Percentiles rank a stretch among this genome's conserved stretches.
phyloP scores from a whole-genome alignment of 2,329 filamentous ascomycete species.

The Pezicula neosporulosa region DNA sequence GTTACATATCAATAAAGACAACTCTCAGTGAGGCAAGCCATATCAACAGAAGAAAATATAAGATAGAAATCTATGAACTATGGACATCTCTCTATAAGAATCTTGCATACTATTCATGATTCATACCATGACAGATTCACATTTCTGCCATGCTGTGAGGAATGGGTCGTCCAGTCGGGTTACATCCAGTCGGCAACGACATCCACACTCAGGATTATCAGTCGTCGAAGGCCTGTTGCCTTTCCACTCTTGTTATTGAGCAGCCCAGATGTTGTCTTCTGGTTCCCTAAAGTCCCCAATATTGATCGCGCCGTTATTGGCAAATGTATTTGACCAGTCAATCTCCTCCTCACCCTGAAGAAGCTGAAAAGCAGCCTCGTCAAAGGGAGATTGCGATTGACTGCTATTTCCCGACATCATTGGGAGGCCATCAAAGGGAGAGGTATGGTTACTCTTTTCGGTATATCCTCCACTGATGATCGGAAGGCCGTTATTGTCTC shows the following conservation, averaged over 20 bases:
- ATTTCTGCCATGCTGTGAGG: constrained; percentile 12
- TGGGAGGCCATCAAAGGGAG: background rate
- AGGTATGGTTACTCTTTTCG: background rate
- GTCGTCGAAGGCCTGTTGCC: constrained; percentile 30
- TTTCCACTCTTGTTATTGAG: constrained; percentile 31
- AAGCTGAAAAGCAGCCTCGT: constrained; percentile 29
- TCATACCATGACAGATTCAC: constrained; percentile 1
- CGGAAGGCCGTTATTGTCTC: constrained; percentile 13
- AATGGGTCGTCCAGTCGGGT: constrained; percentile 20
- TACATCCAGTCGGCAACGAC: constrained; percentile 16
- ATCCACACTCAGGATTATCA: constrained; percentile 15
- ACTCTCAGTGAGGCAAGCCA: too few species aligned
- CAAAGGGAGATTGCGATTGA: constrained; percentile 33
- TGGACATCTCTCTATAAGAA: background rate
- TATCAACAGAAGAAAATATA: background rate
- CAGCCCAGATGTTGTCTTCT: constrained; percentile 24
- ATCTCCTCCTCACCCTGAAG: constrained; percentile 47
- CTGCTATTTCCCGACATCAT: constrained; percentile 14
- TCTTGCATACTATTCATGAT: constrained; percentile 6
- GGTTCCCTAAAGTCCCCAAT: constrained; percentile 11
- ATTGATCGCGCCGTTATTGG: constrained; percentile 14
- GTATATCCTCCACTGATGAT: constrained; percentile 2
- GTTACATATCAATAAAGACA: too few species aligned
- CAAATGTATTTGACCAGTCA: constrained; percentile 38
- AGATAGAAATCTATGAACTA: constrained; percentile 21